A percentile compares a stretch with the other conserved stretches of the same genome.
Evolutionary conservation across 1,284 basidiomycete genomes (phyloP).

Genomic region (Fistulina hepatica): DNA sequence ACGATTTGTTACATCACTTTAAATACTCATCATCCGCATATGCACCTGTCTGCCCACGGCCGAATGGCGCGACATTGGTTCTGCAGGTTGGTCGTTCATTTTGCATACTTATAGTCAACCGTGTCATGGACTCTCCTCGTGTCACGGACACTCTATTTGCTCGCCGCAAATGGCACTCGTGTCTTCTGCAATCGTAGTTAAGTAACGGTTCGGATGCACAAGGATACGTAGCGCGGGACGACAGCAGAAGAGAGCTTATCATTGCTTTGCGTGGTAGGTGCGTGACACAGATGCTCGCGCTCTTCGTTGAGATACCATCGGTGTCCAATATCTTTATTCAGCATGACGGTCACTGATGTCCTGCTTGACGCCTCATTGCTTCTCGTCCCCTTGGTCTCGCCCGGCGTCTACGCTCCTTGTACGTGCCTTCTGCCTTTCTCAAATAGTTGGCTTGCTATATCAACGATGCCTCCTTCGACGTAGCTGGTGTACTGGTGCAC

Average conservation of each 20-base stretch:
- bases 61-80: constrained; percentile 11
- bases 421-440: constrained; percentile 5
- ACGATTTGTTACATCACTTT: constrained; percentile 22
- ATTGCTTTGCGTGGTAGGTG: constrained; percentile 23
- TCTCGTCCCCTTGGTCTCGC: constrained; percentile 23
- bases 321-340: constrained; percentile 2
- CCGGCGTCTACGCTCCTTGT: constrained; percentile 28
- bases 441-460: background rate
- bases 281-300: constrained; percentile 2
- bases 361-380: constrained; percentile 16
- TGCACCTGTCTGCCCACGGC: constrained; percentile 11
- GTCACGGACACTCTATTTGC: background rate
- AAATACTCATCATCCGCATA: constrained; percentile 19
- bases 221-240: constrained; percentile 24
- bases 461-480: background rate
- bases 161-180: background rate
- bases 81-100: constrained; percentile 12
- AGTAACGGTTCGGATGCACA: constrained; percentile 15
- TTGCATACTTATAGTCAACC: constrained; percentile 14
- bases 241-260: constrained; percentile 21
- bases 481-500: constrained; percentile 32
- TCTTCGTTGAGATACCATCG: background rate
- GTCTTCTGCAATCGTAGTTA: constrained; percentile 7
- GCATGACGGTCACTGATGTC: constrained; percentile 15
- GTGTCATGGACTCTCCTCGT: constrained; percentile 6